These are phyloP conservation scores for Citrus mangshanensis DNA, from an alignment of 345 rosid genomes.

Conservation along the genomic window DNA sequence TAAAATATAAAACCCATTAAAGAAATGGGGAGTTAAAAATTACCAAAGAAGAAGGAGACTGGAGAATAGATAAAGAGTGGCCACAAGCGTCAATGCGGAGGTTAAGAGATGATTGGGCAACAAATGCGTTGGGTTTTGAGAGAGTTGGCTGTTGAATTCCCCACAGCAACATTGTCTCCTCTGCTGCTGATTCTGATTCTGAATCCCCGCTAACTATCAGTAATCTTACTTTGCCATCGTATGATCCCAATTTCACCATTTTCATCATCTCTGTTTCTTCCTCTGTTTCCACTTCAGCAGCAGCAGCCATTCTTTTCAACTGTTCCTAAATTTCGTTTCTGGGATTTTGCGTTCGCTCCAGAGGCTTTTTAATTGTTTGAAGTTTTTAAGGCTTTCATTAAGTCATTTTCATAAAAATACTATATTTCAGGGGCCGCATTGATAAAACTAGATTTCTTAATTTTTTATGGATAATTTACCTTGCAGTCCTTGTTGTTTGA, in stretches of 20 bases:
- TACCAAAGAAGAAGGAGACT: constrained; percentile 94
- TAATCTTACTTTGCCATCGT: constrained; percentile 56
- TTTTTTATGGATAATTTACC: background rate
- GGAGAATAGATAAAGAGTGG: constrained; percentile 68
- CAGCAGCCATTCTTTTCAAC: constrained; percentile 1
- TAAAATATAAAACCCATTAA: background rate
- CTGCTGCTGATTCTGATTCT: constrained; percentile 57
- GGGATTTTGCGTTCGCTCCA: background rate
- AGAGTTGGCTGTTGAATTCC: constrained; percentile 83
- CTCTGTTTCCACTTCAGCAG: background rate
- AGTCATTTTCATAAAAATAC: background rate
- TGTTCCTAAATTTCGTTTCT: background rate
- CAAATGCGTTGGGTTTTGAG: constrained; percentile 69
- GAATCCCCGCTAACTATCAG: constrained; percentile 26
- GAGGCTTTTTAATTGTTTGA: background rate
- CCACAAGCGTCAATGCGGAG: constrained; percentile 88
- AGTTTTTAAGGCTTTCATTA: no score
- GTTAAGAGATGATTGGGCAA: constrained; percentile 74
- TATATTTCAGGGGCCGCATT: no score
- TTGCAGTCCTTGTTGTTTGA: background rate
- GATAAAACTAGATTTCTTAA: no score
- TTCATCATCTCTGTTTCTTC: constrained; percentile 28
- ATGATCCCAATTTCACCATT: constrained; percentile 44
- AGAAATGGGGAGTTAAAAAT: background rate
- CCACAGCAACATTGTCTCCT: constrained; percentile 87